Evolutionary conservation across 176 grass and related monocot species (phyloP).

Genomic region (Hordeum marinum): DNA sequence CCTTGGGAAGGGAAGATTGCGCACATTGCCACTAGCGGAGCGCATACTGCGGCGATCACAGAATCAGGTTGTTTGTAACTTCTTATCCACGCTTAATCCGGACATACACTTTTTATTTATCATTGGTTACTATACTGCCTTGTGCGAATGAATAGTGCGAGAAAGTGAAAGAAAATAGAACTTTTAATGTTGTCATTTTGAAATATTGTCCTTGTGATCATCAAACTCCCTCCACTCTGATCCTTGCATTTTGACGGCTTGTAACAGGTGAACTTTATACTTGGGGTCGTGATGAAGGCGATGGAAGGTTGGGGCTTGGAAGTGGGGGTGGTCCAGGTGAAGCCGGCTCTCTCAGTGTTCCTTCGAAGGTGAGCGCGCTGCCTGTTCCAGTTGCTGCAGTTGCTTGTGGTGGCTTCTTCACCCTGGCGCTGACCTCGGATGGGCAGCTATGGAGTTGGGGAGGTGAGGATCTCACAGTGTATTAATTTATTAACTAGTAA

Average conservation of each 20-base stretch:
- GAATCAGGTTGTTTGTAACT: constrained; percentile 41
- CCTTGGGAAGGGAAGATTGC: constrained; percentile 67
- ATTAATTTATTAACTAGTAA: neutral
- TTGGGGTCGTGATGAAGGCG: constrained; percentile 93
- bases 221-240: neutral
- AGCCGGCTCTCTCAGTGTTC: constrained; percentile 78
- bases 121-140: neutral
- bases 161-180: neutral
- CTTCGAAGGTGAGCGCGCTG: constrained; percentile 70
- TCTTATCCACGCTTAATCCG: neutral
- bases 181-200: neutral
- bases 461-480: constrained; percentile 43
- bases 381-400: constrained; percentile 70
- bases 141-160: neutral
- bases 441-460: constrained; percentile 97
- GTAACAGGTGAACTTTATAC: constrained; percentile 84
- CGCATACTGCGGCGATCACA: constrained; percentile 75
- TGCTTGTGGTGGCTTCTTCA: constrained; percentile 93
- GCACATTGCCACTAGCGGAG: constrained; percentile 87
- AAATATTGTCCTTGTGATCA: neutral
- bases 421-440: constrained; percentile 62
- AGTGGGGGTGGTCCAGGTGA: constrained; percentile 93
- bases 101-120: neutral
- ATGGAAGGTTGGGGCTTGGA: constrained; percentile 85
- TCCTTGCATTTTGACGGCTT: neutral